Evolutionary conservation across 2,329 filamentous ascomycete genomes (phyloP).

Genomic region (Cytospora leucostoma): DNA sequence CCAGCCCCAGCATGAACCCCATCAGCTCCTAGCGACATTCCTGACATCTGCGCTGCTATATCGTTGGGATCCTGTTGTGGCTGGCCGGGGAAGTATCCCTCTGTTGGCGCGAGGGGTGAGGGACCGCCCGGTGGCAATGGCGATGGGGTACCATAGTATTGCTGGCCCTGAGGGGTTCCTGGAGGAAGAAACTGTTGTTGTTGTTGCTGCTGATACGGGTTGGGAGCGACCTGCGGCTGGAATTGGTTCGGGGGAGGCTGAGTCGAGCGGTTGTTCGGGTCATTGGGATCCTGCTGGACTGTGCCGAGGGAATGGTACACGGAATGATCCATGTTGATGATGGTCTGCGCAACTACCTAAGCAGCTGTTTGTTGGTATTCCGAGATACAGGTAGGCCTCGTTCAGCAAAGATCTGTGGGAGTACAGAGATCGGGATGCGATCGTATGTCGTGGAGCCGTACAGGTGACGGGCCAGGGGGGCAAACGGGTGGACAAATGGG

Average conservation of each 20-base stretch:
- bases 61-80: slow-evolving; percentile 48
- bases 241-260: slow-evolving; percentile 48
- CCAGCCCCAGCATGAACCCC: slow-evolving; percentile 50
- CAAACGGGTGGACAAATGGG: neutral
- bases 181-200: slow-evolving; percentile 42
- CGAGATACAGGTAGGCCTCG: neutral
- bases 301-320: slow-evolving; percentile 55
- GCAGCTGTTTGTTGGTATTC: neutral
- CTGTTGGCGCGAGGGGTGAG: slow-evolving; percentile 34
- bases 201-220: slow-evolving; percentile 50
- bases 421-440: neutral
- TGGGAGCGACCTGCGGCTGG: slow-evolving; percentile 54
- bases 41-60: slow-evolving; percentile 74
- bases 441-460: neutral
- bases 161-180: slow-evolving; percentile 38
- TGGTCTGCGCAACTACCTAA: neutral
- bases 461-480: neutral
- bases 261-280: slow-evolving; percentile 47
- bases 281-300: slow-evolving; percentile 53
- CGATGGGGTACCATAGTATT: slow-evolving; percentile 42
- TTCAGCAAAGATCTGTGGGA: neutral
- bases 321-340: slow-evolving; percentile 42
- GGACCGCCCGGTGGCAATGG: slow-evolving; percentile 37
- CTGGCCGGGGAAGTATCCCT: slow-evolving; percentile 37
- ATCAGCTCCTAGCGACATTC: slow-evolving; percentile 65